Conservation (phyloP, 2,329 filamentous ascomycete species). For the Escovopsis weberi region DNA sequence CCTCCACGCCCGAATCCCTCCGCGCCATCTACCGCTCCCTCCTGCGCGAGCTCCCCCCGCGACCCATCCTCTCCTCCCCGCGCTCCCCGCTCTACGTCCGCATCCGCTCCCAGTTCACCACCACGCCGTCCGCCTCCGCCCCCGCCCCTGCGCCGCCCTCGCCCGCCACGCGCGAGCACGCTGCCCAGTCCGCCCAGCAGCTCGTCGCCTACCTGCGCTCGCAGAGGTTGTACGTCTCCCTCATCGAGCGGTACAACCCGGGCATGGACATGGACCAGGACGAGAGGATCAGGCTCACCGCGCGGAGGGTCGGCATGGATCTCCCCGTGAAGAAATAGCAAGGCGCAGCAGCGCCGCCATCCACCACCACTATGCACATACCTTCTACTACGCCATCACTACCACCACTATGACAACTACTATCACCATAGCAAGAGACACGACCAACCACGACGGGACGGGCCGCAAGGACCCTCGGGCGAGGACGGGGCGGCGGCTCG, state of each 20-base stretch:
- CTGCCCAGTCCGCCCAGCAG: conserved; percentile 46
- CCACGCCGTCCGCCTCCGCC: not conserved
- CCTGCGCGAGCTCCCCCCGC: conserved; percentile 75
- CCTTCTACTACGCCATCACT: no score
- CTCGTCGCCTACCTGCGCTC: conserved; percentile 66
- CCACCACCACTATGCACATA: not conserved
- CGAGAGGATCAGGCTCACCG: conserved; percentile 71
- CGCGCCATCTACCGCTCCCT: conserved; percentile 78
- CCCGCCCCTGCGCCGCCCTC: conserved; percentile 10
- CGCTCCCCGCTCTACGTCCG: conserved; percentile 37
- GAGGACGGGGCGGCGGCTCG: no score
- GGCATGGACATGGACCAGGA: conserved; percentile 78
- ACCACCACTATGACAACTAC: no score
- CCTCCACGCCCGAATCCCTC: conserved; percentile 32
- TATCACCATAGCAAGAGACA: no score
- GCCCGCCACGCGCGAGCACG: conserved; percentile 10
- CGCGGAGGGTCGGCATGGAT: conserved; percentile 80
- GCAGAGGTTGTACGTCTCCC: conserved; percentile 68
- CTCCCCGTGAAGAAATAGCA: conserved; percentile 36
- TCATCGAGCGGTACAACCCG: conserved; percentile 87
- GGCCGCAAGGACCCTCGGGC: no score
- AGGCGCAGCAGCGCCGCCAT: not conserved
- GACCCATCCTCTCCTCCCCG: conserved; percentile 36
- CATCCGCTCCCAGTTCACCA: conserved; percentile 17
- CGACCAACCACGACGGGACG: no score